Conservation (phyloP, 2,329 filamentous ascomycete species). For the Aspergillus jensenii region DNA sequence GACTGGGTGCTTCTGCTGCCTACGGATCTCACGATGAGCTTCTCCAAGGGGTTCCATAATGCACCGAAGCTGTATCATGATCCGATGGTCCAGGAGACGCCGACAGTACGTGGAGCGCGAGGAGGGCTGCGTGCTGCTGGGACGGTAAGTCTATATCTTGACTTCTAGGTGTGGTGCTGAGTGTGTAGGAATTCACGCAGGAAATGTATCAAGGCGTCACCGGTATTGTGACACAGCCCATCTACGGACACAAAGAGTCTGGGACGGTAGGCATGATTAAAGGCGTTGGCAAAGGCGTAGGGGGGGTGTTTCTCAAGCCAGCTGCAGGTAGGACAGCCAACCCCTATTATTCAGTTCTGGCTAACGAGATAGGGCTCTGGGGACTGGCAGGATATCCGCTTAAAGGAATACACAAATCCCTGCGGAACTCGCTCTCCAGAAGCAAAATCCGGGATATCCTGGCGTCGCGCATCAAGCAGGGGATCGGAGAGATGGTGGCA, state of each 20-base stretch:
- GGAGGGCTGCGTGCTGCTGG: conserved; percentile 76
- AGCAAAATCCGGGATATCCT: conserved; percentile 29
- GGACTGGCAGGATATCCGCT: conserved; percentile 32
- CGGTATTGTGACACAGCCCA: conserved; percentile 76
- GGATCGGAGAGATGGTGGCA: conserved; percentile 27
- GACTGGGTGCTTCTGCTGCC: conserved; percentile 75
- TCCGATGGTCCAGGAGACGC: conserved; percentile 72
- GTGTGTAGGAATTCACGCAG: conserved; percentile 64
- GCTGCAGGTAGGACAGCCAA: conserved; percentile 60
- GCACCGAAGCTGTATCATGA: conserved; percentile 83
- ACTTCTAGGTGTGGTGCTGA: not conserved
- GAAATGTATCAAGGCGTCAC: conserved; percentile 81
- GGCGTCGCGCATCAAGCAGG: conserved; percentile 27
- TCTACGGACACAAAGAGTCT: conserved; percentile 66
- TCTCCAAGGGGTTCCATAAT: conserved; percentile 87
- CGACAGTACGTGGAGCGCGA: conserved; percentile 74
- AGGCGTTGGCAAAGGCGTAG: conserved; percentile 79
- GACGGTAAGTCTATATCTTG: conserved; percentile 47
- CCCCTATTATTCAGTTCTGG: not conserved
- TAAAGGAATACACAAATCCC: conserved; percentile 30
- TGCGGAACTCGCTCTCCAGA: conserved; percentile 28
- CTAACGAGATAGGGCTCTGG: conserved; percentile 24
- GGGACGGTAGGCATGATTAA: conserved; percentile 69
- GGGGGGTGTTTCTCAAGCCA: conserved; percentile 79
- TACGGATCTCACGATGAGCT: conserved; percentile 78